Evolutionary conservation across 345 rosid species (phyloP).

Genomic region (Kandelia obovata): DNA sequence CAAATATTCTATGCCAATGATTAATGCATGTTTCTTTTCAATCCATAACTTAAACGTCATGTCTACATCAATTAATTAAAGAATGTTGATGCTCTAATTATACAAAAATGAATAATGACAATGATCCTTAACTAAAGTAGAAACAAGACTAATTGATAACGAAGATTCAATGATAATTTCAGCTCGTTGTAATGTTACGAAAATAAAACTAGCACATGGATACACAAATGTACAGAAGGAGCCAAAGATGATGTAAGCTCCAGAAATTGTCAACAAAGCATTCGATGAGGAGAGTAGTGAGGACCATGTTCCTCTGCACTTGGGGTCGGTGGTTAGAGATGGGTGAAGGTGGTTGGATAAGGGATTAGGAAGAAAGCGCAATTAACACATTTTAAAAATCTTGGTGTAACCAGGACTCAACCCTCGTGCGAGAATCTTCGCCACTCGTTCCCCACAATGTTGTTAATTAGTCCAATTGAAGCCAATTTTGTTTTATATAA

Average conservation of each 20-base stretch:
- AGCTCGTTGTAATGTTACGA: neutral
- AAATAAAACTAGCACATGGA: neutral
- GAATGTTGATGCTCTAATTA: neutral
- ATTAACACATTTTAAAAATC: neutral
- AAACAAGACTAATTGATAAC: neutral
- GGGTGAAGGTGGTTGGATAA: conserved; percentile 96
- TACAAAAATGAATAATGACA: neutral
- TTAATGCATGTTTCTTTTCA: neutral
- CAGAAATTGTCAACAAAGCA: conserved; percentile 20
- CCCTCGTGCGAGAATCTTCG: conserved; percentile 40
- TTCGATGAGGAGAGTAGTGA: conserved; percentile 9
- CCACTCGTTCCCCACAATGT: conserved; percentile 10
- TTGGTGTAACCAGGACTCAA: conserved; percentile 48
- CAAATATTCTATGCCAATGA: neutral
- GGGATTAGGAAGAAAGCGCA: conserved; percentile 26
- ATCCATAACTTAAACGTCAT: neutral
- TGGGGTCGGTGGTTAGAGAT: conserved; percentile 73
- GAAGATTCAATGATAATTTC: neutral
- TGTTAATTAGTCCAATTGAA: neutral
- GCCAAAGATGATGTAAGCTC: conserved; percentile 11
- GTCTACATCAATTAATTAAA: neutral
- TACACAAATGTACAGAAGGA: neutral
- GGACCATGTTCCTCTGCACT: conserved; percentile 37
- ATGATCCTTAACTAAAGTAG: neutral
- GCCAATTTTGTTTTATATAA: neutral